These are phyloP conservation scores for Moesziomyces sp. DNA, from an alignment of 1,284 basidiomycete species.

Conservation along the genomic window DNA sequence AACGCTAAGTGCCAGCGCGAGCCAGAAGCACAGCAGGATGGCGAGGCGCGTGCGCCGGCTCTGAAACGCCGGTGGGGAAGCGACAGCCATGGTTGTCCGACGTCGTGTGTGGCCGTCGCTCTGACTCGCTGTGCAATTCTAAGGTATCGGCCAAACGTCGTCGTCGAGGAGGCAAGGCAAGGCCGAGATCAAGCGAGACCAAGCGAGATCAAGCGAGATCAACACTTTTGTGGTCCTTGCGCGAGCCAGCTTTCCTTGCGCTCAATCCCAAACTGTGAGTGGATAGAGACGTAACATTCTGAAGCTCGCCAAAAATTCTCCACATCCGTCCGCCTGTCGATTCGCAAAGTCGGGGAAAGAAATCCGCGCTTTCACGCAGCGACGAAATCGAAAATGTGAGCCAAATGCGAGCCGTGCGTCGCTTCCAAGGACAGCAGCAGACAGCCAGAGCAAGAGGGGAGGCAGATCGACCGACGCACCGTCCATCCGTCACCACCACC, in stretches of 20 bases:
- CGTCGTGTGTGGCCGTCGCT: too few species aligned
- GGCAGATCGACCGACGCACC: too few species aligned
- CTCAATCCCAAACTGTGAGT: not conserved
- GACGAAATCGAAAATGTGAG: not conserved
- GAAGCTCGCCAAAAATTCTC: too few species aligned
- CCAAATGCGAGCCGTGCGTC: conserved; percentile 1
- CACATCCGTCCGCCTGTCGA: not conserved
- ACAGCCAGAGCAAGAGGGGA: not conserved
- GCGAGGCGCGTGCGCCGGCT: conserved; percentile 31
- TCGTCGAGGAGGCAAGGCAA: too few species aligned
- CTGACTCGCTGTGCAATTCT: too few species aligned
- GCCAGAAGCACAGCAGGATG: conserved; percentile 51
- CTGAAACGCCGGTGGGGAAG: conserved; percentile 31
- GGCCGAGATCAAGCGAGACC: not conserved
- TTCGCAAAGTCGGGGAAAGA: not conserved
- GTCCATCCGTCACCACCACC: not conserved
- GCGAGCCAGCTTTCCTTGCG: not conserved
- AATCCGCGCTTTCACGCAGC: conserved; percentile 32
- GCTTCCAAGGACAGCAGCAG: not conserved
- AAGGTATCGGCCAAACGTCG: too few species aligned
- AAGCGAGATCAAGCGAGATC: conserved; percentile 14
- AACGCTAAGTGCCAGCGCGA: conserved; percentile 37
- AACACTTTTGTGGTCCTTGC: conserved; percentile 14
- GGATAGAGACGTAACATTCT: too few species aligned
- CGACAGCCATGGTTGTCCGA: not conserved